These are phyloP conservation scores for Clitocybe nebularis DNA, from an alignment of 1,284 basidiomycete species.

Conservation along the genomic window DNA sequence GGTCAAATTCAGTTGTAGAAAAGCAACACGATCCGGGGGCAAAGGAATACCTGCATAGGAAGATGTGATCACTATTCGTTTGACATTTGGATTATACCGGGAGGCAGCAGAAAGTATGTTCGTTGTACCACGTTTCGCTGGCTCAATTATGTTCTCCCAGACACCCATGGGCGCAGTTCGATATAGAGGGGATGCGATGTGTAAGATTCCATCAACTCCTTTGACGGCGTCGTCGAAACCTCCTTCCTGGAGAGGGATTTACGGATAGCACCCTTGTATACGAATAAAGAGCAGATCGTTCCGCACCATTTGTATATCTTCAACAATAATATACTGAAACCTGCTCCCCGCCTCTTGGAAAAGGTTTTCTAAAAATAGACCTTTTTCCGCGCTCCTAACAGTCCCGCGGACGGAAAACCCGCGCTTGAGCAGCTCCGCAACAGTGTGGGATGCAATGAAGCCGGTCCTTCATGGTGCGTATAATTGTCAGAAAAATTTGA, in stretches of 20 bases:
- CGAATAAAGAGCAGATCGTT: not conserved
- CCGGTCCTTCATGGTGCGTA: constrained; percentile 1
- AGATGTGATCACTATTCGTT: constrained; percentile 3
- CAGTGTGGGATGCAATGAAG: not conserved
- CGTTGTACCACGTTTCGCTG: constrained; percentile 1
- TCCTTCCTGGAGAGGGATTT: not conserved
- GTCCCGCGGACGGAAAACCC: constrained; percentile 14
- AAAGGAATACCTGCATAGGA: not conserved
- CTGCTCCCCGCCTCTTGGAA: not conserved
- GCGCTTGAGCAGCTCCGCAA: constrained; percentile 3
- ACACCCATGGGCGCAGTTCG: not conserved
- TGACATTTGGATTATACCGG: not conserved
- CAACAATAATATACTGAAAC: constrained; percentile 3
- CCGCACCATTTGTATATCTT: constrained; percentile 1
- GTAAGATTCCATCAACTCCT: constrained; percentile 4
- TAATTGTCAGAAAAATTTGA: not conserved
- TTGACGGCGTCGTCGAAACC: constrained; percentile 1
- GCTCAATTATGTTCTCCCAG: constrained; percentile 5
- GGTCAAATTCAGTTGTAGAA: not conserved
- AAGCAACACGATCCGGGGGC: not conserved
- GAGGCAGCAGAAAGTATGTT: constrained; percentile 1
- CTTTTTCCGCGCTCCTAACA: constrained; percentile 1
- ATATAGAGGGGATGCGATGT: constrained; percentile 3
- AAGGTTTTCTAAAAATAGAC: not conserved
- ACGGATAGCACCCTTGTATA: not conserved